These are phyloP conservation scores for Candida pseudoglaebosa DNA, from an alignment of 805 yeast genomes.

Conservation along the genomic window DNA sequence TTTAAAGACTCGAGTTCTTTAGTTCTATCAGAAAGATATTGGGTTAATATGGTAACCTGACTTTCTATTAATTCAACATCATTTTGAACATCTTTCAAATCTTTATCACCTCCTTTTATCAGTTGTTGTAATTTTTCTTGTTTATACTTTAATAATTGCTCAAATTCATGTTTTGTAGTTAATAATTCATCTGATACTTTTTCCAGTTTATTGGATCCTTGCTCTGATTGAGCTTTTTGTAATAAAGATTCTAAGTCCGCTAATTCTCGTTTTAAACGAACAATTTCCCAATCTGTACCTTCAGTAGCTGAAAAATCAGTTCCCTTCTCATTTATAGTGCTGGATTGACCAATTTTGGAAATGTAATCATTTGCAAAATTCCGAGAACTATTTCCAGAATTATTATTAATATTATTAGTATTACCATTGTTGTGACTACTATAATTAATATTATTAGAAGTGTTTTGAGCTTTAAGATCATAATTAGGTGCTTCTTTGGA, in stretches of 20 bases:
- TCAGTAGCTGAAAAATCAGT: constrained; percentile 69
- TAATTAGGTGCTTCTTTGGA: constrained; percentile 79
- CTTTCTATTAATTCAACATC: constrained; percentile 69
- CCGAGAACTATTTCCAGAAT: constrained; percentile 7
- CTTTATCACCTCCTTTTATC: constrained; percentile 12
- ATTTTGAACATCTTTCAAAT: constrained; percentile 50
- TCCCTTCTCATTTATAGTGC: constrained; percentile 40
- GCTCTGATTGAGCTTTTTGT: constrained; percentile 25
- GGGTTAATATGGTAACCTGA: constrained; percentile 72
- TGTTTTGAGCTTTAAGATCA: constrained; percentile 42
- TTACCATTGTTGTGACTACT: too few relatives aligned
- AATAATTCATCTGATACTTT: constrained; percentile 16
- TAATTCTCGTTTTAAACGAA: constrained; percentile 73
- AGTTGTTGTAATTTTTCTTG: constrained; percentile 46
- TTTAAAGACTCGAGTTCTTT: constrained; percentile 52
- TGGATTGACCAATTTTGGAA: constrained; percentile 52
- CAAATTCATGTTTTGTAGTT: constrained; percentile 59
- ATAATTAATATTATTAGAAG: constrained; percentile 13
- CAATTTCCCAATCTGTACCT: constrained; percentile 93
- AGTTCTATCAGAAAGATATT: constrained; percentile 59
- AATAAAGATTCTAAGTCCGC: constrained; percentile 69
- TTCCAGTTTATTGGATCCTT: constrained; percentile 14
- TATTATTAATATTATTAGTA: constrained; percentile 16
- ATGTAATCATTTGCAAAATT: constrained; percentile 52
- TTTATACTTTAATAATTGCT: constrained; percentile 77